Evolutionary conservation across 2,329 filamentous ascomycete genomes (phyloP).

Genomic region (Fusarium graminum): DNA sequence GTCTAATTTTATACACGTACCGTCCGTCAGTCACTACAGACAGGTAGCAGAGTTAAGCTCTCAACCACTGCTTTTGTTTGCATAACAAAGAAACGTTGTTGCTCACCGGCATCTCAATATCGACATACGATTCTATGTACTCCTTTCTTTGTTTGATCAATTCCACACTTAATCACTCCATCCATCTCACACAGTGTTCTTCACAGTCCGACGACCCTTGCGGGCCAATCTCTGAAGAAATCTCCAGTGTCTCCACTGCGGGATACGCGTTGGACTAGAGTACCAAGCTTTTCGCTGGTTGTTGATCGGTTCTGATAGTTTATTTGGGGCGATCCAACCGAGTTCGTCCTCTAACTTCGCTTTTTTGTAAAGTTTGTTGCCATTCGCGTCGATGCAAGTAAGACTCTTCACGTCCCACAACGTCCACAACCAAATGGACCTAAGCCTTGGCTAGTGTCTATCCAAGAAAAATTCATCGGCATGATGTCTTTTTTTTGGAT

Average conservation of each 20-base stretch:
- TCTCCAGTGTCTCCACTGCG: conserved; percentile 42
- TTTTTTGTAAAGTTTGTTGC: conserved; percentile 13
- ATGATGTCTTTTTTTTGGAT: background rate
- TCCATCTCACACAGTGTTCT: conserved; percentile 32
- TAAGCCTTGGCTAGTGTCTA: conserved; percentile 13
- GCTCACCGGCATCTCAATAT: conserved; percentile 2
- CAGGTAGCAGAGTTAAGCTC: conserved; percentile 1
- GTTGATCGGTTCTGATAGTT: conserved; percentile 35
- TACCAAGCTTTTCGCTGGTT: conserved; percentile 47
- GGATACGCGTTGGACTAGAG: conserved; percentile 39
- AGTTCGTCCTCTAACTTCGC: conserved; percentile 14
- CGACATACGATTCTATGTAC: background rate
- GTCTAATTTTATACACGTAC: conserved; percentile 34
- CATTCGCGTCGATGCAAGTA: conserved; percentile 34
- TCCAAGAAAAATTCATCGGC: background rate
- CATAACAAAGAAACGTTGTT: background rate
- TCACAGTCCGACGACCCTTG: conserved; percentile 36
- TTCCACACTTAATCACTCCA: conserved; percentile 10
- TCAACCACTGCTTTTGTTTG: background rate
- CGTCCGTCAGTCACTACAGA: background rate
- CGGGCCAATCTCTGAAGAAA: conserved; percentile 36
- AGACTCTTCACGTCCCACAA: conserved; percentile 16
- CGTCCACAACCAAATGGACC: conserved; percentile 10
- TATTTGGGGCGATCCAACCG: conserved; percentile 19
- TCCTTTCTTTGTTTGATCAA: conserved; percentile 31